Base-by-base conservation (phyloP, 495 filamentous ascomycete species). In the Penicillium arizonense region DNA sequence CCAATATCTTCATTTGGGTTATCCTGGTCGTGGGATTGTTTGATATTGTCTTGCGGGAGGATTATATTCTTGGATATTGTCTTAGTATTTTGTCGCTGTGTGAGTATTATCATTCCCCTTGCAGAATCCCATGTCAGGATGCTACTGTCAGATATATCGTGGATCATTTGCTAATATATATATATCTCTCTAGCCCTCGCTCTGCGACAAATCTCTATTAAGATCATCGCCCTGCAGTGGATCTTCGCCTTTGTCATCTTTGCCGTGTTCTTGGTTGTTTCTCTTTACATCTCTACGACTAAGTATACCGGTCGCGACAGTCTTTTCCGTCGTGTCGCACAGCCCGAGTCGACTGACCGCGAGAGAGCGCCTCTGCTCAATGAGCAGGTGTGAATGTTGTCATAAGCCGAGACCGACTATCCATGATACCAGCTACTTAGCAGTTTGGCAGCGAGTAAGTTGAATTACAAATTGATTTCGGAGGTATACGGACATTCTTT, bases 171-270 rank as follows among this genome's bases (percentile, higher is more conserved):
- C 48, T 50, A 32, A 50, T 32, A 35, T 14, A 8, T 14, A 8
- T 50, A 28, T 26, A 35, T 34, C 42, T 14, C 36, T 34, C 21
- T 48, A 84, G 81, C 87, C 10, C 79, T 95, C 43, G 90, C 88
- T 10, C 81, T 95, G 13, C 78, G 80, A 13, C 90, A 96, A 65
- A 81, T 94, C 69, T 68, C 81, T 35, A 77, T 79, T 61, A 84
- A 88, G 67, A 63, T 83, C 35, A 77, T 92, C 53, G 84, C 87
- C 2, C 71, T 94, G 48, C 91, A 96, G 73, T 95, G 89, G 91
- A 91, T 91, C 68, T 96, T 95, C 64, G 89, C 90, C 28, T 92
- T 95, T 59, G 76, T 82, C 55, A 87, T 95, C 66, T 91, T 92
- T 78, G 83, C 74, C 1, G 65, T 90, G 35, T 80, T 95, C 45